Evolutionary conservation across 805 yeast species (phyloP), one percentile per base, ranked within the genome.

Genomic region (Metschnikowia orientalis): DNA sequence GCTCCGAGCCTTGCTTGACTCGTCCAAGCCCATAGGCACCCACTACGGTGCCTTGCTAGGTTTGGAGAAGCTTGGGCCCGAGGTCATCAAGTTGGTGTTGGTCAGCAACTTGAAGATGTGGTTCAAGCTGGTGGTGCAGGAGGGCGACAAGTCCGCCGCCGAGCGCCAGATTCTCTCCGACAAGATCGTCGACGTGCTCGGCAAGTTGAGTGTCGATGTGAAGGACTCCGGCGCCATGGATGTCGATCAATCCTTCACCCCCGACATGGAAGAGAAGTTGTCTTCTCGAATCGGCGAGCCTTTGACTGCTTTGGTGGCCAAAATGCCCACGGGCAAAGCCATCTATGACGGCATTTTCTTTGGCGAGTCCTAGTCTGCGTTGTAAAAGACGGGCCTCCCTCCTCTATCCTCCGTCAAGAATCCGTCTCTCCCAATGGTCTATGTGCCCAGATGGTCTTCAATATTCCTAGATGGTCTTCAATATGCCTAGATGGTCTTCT

Each of bases 21-120:
- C 88, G 6, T 75, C 81, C 22, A 79, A 83, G 46, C 88, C 95
- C 0, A 69, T 81, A 10, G 95, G 95, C 2, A 87, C 97, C 0
- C 87, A 88, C 41, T 92, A 83, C 49, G 99, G 99, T 23, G 81
- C 97, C 4, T 72, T 94, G 18, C 73, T 77, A 30, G 98, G 97
- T 5, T 71, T 92, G 49, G 73, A 76, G 36, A 86, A 81, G 12
- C 62, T 92, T 50, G 98, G 97, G 3, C 67, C 79, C 4, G 97
- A 92, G 58, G 94, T 92, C 7, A 75, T 90, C 22, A 73, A 95
- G 45, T 79, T 90, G 26, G 74, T 86, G 1, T 69, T 92, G 34
- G 65, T 90, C 23, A 96, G 96, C 0, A 92, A 92, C 56, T 59
- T 90, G 40, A 73, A 78, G 43, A 76, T 79, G 37, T 92, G 98